Evolutionary conservation across 805 yeast species (phyloP).

Genomic region (Saturnispora gosingensis): DNA sequence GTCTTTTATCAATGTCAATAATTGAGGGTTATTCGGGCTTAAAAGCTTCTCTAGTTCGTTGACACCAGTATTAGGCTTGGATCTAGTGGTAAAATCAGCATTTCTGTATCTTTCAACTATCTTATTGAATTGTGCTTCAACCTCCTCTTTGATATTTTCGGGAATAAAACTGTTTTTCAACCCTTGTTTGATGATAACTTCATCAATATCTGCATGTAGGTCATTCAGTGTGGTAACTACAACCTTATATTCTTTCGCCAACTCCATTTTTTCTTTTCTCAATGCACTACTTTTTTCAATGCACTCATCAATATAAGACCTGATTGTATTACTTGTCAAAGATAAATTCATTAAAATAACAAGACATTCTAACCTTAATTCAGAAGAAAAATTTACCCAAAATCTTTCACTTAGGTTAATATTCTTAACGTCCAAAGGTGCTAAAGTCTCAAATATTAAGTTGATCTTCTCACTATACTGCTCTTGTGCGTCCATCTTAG

Average conservation of each 20-base stretch:
- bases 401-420: constrained; percentile 6
- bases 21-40: constrained; percentile 34
- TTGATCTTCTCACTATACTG: constrained; percentile 42
- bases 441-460: constrained; percentile 42
- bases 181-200: constrained; percentile 14
- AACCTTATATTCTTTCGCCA: constrained; percentile 48
- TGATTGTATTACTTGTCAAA: constrained; percentile 46
- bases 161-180: constrained; percentile 5
- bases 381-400: constrained; percentile 3
- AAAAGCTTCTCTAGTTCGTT: constrained; percentile 29
- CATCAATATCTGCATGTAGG: constrained; percentile 21
- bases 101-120: constrained; percentile 11
- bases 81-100: constrained; percentile 13
- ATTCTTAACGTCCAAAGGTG: constrained; percentile 39
- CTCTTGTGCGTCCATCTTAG: constrained; percentile 48
- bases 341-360: constrained; percentile 57
- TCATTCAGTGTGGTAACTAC: constrained; percentile 33
- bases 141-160: constrained; percentile 8
- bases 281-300: constrained; percentile 53
- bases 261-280: constrained; percentile 60
- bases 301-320: constrained; percentile 58
- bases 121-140: constrained; percentile 4
- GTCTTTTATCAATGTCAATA: constrained; percentile 34
- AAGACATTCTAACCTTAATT: constrained; percentile 23
- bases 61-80: constrained; percentile 20